A percentile compares a stretch with the other conserved stretches of the same genome.
phyloP scores from a whole-genome alignment of 805 yeast species.

The Yarrowia osloensis region DNA sequence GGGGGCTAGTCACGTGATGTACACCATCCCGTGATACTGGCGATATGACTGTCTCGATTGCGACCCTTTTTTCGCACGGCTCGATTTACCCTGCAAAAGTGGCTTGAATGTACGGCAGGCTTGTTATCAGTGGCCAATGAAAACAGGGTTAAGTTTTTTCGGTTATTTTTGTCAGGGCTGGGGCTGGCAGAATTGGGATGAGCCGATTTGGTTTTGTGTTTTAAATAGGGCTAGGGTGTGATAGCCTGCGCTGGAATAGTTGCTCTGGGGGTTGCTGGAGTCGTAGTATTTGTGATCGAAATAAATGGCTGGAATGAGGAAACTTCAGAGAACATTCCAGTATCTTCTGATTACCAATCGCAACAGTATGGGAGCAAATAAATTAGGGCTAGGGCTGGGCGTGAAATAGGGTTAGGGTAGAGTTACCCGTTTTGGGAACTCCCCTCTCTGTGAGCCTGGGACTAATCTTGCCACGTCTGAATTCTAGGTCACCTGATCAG shows the following conservation, averaged over 20 bases:
- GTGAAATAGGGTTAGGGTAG: background rate
- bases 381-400: slow-evolving; percentile 17
- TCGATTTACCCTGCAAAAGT: no score
- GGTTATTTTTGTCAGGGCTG: slow-evolving; percentile 11
- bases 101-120: background rate
- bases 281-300: no score
- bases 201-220: background rate
- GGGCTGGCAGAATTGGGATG: background rate
- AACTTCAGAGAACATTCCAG: no score
- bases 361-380: background rate
- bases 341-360: no score
- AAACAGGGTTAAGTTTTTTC: slow-evolving; percentile 19
- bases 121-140: slow-evolving; percentile 27
- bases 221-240: slow-evolving; percentile 17
- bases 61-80: no score
- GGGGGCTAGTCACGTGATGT: background rate
- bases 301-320: no score
- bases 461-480: no score
- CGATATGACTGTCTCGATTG: no score
- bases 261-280: background rate
- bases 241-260: background rate
- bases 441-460: no score
- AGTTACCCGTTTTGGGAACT: background rate
- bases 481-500: no score
- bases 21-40: background rate